Conservation (phyloP, 176 grass and related monocot species). For the Paspalum vaginatum region DNA sequence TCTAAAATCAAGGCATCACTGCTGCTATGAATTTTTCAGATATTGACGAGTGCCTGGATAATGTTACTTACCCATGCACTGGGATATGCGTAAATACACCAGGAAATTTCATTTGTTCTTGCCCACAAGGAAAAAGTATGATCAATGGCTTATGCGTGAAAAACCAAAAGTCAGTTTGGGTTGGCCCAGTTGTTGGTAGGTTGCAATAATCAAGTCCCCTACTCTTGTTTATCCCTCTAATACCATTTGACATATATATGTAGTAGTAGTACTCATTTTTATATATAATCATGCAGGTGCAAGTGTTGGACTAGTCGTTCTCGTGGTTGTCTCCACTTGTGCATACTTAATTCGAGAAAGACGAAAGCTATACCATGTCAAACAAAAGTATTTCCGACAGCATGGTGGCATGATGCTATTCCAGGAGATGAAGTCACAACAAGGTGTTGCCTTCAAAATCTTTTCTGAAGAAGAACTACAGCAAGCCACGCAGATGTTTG, state of each 20-base stretch:
- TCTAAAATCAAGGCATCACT: background rate
- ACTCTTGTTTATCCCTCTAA: too few species aligned
- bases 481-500: background rate
- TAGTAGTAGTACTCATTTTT: background rate
- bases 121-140: background rate
- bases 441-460: background rate
- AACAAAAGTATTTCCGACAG: background rate
- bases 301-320: background rate
- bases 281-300: background rate
- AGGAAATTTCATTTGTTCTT: slow-evolving; percentile 15
- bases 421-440: background rate
- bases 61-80: background rate
- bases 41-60: slow-evolving; percentile 26
- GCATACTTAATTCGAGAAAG: background rate
- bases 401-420: background rate
- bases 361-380: background rate
- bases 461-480: background rate
- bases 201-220: too few species aligned
- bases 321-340: background rate
- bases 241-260: too few species aligned
- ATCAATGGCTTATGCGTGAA: background rate
- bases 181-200: background rate
- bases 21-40: background rate
- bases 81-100: slow-evolving; percentile 19
- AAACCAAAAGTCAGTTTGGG: background rate